Base-by-base conservation (phyloP, 192 early-diverging fungal species). In the Gaertneriomyces sp. region DNA sequence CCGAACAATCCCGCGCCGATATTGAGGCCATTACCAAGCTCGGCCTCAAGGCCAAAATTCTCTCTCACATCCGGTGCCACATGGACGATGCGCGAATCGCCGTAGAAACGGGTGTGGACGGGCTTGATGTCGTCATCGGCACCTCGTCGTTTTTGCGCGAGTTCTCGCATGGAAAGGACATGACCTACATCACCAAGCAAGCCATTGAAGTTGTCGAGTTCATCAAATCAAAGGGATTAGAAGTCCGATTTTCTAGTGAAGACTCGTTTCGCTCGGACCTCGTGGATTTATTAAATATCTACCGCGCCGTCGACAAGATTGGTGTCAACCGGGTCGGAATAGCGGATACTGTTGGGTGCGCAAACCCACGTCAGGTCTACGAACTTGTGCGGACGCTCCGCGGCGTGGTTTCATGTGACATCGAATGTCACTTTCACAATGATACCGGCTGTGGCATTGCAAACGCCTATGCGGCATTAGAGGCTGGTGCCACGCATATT, bases 401-500 rank as follows among this genome's bases (percentile, higher is more conserved):
- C 60, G 84, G 87, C 52, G 92, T 98, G 51, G 93, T 98, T 16
- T 93, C 90, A 45, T 97, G 94, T 76, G 96, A 98, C 72, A 98
- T 98, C 68, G 96, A 98, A 78, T 93, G 92, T 76, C 96, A 98
- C 76, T 98, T 98, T 89, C 96, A 98, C 79, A 94, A 98, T 76
- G 96, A 98, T 78, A 98, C 96, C n/a, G 94, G 94, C 53, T 98
- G 96, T 74, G 93, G 94, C 45, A 95, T 97, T 66, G 96, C 94
- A 50, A 98, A 98, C 75, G 92, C 96, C 50, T 96, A 95, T 71
- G 92, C 93, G 16, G 94, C 95, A 4, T 80, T 98, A 53, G 94
- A 97, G 76, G 94, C 93, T 60, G 96, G 96, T 25, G 94, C 94
- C 8, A 98, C 96, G 0, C 96, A 98, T 76, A 94, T 98, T 68